Percentiles rank a stretch among this genome's conserved stretches.
Conservation (phyloP, 371 early-diverging fungal species). For the Batrachochytrium dendrobatidis region DNA sequence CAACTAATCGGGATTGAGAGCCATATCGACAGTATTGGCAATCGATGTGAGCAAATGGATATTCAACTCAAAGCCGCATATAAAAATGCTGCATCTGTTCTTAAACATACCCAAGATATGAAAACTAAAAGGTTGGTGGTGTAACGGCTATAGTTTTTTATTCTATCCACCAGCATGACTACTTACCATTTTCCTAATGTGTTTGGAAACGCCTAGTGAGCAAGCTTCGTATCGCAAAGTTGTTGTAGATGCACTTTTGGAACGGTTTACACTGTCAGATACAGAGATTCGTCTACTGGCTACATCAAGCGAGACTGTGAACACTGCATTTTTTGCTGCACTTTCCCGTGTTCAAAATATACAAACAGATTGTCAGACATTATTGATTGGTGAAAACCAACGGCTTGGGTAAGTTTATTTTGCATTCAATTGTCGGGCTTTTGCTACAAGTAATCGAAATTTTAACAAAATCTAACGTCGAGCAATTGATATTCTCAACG, state of each 20-base stretch:
- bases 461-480: no score
- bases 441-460: no score
- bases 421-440: no score
- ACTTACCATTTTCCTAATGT: neutral
- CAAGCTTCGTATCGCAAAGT: conserved; percentile 14
- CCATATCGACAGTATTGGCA: conserved; percentile 51
- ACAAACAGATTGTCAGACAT: conserved; percentile 66
- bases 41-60: conserved; percentile 57
- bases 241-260: conserved; percentile 47
- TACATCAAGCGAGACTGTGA: conserved; percentile 44
- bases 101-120: conserved; percentile 58
- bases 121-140: conserved; percentile 50
- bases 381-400: conserved; percentile 67
- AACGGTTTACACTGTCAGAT: conserved; percentile 62
- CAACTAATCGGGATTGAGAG: conserved; percentile 49
- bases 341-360: conserved; percentile 63
- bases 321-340: conserved; percentile 62
- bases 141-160: conserved; percentile 12
- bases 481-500: no score
- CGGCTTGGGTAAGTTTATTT: conserved; percentile 57
- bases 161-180: conserved; percentile 11
- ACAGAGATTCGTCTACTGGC: conserved; percentile 50
- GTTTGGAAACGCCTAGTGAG: neutral
- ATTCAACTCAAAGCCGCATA: conserved; percentile 44
- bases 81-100: conserved; percentile 49